Percentiles rank a stretch among this genome's conserved stretches.
Evolutionary conservation across 345 rosid species (phyloP).

Genomic region (Lepidium africanum): DNA sequence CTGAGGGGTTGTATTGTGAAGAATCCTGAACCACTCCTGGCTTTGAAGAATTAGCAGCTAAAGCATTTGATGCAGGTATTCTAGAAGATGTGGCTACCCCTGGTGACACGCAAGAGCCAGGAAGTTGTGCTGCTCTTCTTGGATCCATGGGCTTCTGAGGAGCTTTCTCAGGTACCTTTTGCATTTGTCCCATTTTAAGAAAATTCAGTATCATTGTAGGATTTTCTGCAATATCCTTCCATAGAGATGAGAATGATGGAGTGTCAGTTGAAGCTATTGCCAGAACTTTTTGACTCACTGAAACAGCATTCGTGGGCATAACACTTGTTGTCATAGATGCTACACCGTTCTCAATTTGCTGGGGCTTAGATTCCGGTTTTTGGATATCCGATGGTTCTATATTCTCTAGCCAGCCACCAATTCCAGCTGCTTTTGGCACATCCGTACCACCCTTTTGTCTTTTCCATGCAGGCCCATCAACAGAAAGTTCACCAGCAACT

Average conservation of each 20-base stretch:
- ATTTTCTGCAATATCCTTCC: slow-evolving; percentile 67
- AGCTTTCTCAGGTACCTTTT: slow-evolving; percentile 39
- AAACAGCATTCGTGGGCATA: slow-evolving; percentile 23
- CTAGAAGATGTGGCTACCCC: slow-evolving; percentile 35
- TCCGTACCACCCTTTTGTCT: slow-evolving; percentile 45
- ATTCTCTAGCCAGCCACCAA: slow-evolving; percentile 73
- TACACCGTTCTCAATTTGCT: slow-evolving; percentile 36
- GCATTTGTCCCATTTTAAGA: slow-evolving; percentile 70
- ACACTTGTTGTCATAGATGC: slow-evolving; percentile 26
- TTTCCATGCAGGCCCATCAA: slow-evolving; percentile 54
- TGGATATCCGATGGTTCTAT: slow-evolving; percentile 25
- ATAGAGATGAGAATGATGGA: slow-evolving; percentile 41
- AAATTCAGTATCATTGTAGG: slow-evolving; percentile 63
- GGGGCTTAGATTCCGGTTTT: slow-evolving; percentile 33
- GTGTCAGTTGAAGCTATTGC: slow-evolving; percentile 23
- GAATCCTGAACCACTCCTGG: slow-evolving; percentile 40
- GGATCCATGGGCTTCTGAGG: slow-evolving; percentile 26
- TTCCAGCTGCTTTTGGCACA: slow-evolving; percentile 32
- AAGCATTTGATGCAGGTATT: slow-evolving; percentile 28
- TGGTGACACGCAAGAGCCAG: slow-evolving; percentile 32
- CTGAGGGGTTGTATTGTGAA: slow-evolving; percentile 31
- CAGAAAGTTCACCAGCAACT: slow-evolving; percentile 37
- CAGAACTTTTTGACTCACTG: slow-evolving; percentile 34
- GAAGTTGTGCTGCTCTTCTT: slow-evolving; percentile 34
- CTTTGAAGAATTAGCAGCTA: slow-evolving; percentile 41